Conservation (phyloP, 768 basidiomycete genomes). For the Phylloporus sp. region DNA sequence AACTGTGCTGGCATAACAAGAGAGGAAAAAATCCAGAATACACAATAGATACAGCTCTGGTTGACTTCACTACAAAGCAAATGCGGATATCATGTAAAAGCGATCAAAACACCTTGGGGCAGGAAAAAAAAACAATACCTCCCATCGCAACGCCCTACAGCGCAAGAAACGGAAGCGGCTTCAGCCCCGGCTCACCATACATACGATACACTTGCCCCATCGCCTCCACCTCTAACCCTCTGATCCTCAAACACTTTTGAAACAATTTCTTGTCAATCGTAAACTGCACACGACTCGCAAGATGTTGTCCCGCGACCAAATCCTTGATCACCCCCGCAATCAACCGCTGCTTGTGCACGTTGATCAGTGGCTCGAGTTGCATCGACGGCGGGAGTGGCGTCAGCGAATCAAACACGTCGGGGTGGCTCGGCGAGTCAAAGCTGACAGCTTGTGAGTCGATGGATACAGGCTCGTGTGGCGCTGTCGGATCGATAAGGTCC, state of each 20-base stretch:
- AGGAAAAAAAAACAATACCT: not conserved
- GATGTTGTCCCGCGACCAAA: slow-evolving; percentile 77
- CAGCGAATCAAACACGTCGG: slow-evolving; percentile 73
- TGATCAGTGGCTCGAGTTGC: slow-evolving; percentile 80
- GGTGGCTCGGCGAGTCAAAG: slow-evolving; percentile 66
- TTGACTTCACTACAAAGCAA: slow-evolving; percentile 17
- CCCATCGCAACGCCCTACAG: slow-evolving; percentile 13
- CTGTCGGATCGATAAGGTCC: slow-evolving; percentile 78
- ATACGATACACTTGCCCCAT: slow-evolving; percentile 45
- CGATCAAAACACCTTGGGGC: not conserved
- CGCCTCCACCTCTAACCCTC: slow-evolving; percentile 54
- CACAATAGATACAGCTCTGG: slow-evolving; percentile 23
- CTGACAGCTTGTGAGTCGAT: slow-evolving; percentile 58
- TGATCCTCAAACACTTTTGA: slow-evolving; percentile 66
- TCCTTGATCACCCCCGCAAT: slow-evolving; percentile 78
- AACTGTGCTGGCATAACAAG: too few species aligned
- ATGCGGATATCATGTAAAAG: slow-evolving; percentile 11
- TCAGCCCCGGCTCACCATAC: slow-evolving; percentile 27
- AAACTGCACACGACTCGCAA: slow-evolving; percentile 67
- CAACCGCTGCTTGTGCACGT: slow-evolving; percentile 82
- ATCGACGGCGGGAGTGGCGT: slow-evolving; percentile 70
- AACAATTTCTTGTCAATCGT: slow-evolving; percentile 71
- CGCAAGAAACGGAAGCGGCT: slow-evolving; percentile 18
- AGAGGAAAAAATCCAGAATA: slow-evolving; percentile 12
- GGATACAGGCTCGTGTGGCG: slow-evolving; percentile 62